These are phyloP conservation scores for Aureobasidium sp. DNA, from an alignment of 2,329 filamentous ascomycete species.

Conservation along the genomic window DNA sequence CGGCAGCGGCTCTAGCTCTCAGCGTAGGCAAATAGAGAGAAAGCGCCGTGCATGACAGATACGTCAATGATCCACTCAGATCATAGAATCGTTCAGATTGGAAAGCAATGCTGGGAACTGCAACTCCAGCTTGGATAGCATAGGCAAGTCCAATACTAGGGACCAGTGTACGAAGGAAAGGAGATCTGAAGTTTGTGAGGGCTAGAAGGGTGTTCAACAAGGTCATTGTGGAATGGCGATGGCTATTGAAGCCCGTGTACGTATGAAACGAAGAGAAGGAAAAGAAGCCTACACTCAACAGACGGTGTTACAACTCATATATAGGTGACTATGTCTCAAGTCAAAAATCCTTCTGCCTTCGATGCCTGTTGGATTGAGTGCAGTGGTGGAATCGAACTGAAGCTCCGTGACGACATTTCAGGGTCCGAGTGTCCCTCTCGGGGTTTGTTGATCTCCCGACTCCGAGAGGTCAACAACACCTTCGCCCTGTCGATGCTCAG, in stretches of 20 bases:
- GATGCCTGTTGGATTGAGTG: not conserved
- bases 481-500: not conserved
- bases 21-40: conserved; percentile 53
- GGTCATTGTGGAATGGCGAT: conserved; percentile 20
- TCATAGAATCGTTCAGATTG: conserved; percentile 62
- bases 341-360: not conserved
- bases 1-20: conserved; percentile 43
- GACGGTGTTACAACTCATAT: not conserved
- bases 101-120: conserved; percentile 50
- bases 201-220: conserved; percentile 44
- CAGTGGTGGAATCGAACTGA: not conserved
- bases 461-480: not conserved
- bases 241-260: not conserved
- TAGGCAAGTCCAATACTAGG: conserved; percentile 55
- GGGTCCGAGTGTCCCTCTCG: not conserved
- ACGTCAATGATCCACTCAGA: conserved; percentile 56
- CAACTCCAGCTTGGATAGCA: conserved; percentile 53
- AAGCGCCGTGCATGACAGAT: conserved; percentile 54
- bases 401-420: not conserved
- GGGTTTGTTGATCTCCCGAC: conserved; percentile 2
- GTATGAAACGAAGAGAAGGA: not conserved
- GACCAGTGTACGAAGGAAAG: conserved; percentile 53
- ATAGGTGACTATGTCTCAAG: not conserved
- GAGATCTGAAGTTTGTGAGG: conserved; percentile 51
- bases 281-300: not conserved